Evolutionary conservation across 768 basidiomycete species (phyloP), one percentile per base, ranked within the genome.

Genomic region (Kwoniella dendrophila): DNA sequence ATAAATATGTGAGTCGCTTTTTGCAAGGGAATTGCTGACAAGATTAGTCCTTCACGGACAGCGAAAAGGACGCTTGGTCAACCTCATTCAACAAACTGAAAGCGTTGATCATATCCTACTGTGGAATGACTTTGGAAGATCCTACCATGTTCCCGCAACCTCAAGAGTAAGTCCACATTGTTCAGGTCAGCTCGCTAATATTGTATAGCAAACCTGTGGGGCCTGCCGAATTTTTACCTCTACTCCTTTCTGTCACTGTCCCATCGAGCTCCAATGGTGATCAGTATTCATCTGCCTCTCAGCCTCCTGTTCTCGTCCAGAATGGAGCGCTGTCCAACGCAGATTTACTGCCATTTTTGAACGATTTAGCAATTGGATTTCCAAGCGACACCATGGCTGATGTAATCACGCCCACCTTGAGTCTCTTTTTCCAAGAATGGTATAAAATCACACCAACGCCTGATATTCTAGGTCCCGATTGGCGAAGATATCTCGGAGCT

Each of bases 91-190:
- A 92, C 43, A 90, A 87, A 77, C 76, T 90, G 36, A 87, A 88
- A n/a, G 84, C 88, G 59, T 83, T 96, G 16, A 79, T 97, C 51
- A 85, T 98, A 66, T 91, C 88, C 59, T 96, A 96, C 80, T 85
- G 88, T 11, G 94, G 93, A 4, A 83, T 97, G 49, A 89, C 85
- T 24, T 81, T 99, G 10, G 92, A 94, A 79, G 93, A 94, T 62
- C 90, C 94, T 1, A 87, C 87, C 38, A 94, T 97, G 88, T 98
- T 99, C 68, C 90, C 92, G 49, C 91, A 96, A 68, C 94, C 93
- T 10, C 57, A 79, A 55, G 84, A 86, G 92, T 90, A 78, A 62
- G 85, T 81, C 16, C 30, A 20, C 26, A 48, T 33, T 22, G 16
- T 38, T 41, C 2, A 14, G 29, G 36, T 12, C 34, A 29, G 18